Base-by-base conservation (phyloP, 768 basidiomycete species). In the Leccinum broughii region DNA sequence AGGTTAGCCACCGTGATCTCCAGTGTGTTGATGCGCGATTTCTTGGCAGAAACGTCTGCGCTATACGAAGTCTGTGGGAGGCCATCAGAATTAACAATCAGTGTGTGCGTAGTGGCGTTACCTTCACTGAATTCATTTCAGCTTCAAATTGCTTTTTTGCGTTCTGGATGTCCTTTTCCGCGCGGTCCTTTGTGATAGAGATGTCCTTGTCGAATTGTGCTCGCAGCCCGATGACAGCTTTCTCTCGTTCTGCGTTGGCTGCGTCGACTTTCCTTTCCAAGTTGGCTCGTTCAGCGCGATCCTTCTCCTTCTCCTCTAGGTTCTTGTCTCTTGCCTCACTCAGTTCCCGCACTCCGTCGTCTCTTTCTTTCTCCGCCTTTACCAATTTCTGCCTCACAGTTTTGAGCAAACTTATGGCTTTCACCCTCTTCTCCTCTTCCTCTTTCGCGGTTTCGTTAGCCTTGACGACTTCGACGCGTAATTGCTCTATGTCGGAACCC, bases 361-460 rank as follows among this genome's bases (percentile, higher is more conserved):
- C 95, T 66, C 85, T 85, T 24, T 96, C 94, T 78, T 94, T 95
- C 75, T 98, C 96, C 6, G 93, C 88, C 70, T 94, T 98, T 30
- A 98, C 93, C n/a, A 96, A 78, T 73, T 98, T 99, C 76, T 94
- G 89, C 57, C 97, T 79, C n/a, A 98, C 92, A 2, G 94, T 94
- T 76, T 98, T 98, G 59, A 99, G 78, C 28, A 98, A 77, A 54
- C 87, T 89, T 64, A 98, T 90, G 0, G 95, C 95, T 69, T 98
- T 99, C 20, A 87, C 85, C 13, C 96, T 86, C 75, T 99, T 98
- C 76, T 99, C 97, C 73, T 98, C 97, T 70, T 98, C 97, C 62
- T 98, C 95, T 72, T 92, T 97, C 6, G 86, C 88, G 10, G 78
- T 57, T 20, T 77, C 78, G 63, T 85, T 87, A 3, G 82, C 75